phyloP scores from a whole-genome alignment of 441 rosid genomes.

The Gossypium lobatum region DNA sequence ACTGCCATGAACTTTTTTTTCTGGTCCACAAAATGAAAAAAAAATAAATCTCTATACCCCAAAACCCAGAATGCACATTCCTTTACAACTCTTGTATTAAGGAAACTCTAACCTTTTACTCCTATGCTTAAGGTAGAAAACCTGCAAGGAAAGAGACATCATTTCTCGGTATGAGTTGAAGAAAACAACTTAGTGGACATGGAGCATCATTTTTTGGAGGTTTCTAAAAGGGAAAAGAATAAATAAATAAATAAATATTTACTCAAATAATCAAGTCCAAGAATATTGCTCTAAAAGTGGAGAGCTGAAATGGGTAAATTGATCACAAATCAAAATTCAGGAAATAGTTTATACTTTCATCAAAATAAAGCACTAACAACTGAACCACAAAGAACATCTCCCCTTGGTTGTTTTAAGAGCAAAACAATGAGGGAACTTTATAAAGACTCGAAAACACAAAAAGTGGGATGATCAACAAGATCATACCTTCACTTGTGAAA shows the following conservation, averaged over 20 bases:
- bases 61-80: conserved; percentile 44
- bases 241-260: conserved; percentile 15
- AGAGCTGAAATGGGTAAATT: conserved; percentile 16
- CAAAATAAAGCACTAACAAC: conserved; percentile 6
- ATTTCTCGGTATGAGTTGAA: conserved; percentile 35
- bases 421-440: conserved; percentile 14
- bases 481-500: not conserved
- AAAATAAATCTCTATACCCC: conserved; percentile 21
- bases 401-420: conserved; percentile 6
- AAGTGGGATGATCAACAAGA: conserved; percentile 16
- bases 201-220: conserved; percentile 28
- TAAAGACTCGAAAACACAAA: conserved; percentile 17
- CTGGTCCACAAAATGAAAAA: conserved; percentile 19
- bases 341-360: conserved; percentile 17
- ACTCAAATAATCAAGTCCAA: conserved; percentile 43
- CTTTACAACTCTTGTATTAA: conserved; percentile 16
- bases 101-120: conserved; percentile 17
- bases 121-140: conserved; percentile 27
- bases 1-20: conserved; percentile 16
- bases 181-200: conserved; percentile 48
- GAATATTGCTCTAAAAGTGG: conserved; percentile 29
- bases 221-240: conserved; percentile 20
- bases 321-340: conserved; percentile 26
- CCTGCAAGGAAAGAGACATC: conserved; percentile 53
- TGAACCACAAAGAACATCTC: not conserved